These are phyloP conservation scores for Aspergillus jensenii DNA, from an alignment of 2,329 filamentous ascomycete species.

Conservation along the genomic window DNA sequence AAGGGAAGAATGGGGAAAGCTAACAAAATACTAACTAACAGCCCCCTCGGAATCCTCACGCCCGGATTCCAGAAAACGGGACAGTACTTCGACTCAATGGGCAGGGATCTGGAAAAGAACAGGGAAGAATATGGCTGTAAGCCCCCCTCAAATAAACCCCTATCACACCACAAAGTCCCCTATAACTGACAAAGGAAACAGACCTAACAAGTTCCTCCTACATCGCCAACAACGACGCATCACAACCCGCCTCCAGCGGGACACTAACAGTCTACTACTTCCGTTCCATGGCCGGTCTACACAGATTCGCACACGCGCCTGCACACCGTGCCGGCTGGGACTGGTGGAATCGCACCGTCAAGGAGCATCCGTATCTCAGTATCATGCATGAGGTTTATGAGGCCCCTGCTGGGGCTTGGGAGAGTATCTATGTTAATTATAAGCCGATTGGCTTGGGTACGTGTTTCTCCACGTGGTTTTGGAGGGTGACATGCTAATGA, in stretches of 20 bases:
- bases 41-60: background rate
- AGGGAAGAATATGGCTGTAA: conserved; percentile 3
- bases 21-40: background rate
- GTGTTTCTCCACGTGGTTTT: background rate
- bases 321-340: conserved; percentile 5
- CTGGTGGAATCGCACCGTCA: conserved; percentile 4
- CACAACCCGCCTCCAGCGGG: background rate
- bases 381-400: conserved; percentile 8
- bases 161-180: background rate
- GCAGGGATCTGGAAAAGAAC: background rate
- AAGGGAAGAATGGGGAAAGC: background rate
- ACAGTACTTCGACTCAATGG: background rate
- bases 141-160: background rate
- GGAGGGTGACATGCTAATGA: background rate
- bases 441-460: background rate
- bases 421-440: conserved; percentile 6
- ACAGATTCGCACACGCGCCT: conserved; percentile 2
- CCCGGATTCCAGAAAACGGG: background rate
- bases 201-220: conserved; percentile 2
- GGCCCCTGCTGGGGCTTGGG: conserved; percentile 1
- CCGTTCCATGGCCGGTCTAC: background rate
- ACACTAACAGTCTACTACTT: conserved; percentile 4
- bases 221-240: background rate
- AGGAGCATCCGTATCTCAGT: conserved; percentile 4
- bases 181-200: background rate